Conservation (phyloP, 768 basidiomycete genomes). For the Harrya chromipes region DNA sequence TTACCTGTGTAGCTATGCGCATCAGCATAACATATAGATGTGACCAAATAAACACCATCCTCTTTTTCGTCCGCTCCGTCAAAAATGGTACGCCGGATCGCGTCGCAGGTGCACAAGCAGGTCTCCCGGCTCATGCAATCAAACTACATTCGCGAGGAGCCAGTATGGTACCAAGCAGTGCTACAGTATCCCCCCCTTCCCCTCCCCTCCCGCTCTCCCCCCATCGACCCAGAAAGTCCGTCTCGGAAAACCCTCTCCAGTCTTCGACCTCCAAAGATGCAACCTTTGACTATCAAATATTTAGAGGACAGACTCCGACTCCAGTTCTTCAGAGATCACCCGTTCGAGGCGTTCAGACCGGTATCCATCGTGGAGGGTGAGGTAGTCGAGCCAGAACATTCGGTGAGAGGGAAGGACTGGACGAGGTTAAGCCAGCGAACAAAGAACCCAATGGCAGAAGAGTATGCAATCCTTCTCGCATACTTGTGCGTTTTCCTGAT, state of each 20-base stretch:
- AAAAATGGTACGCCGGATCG: conserved; percentile 68
- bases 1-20: neutral
- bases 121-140: conserved; percentile 76
- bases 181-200: conserved; percentile 85
- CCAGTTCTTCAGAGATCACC: conserved; percentile 94
- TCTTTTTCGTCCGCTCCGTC: neutral
- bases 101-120: conserved; percentile 86
- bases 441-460: conserved; percentile 81
- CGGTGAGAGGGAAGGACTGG: conserved; percentile 65
- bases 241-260: conserved; percentile 16
- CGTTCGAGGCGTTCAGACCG: conserved; percentile 91
- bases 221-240: conserved; percentile 44
- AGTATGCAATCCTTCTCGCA: conserved; percentile 53
- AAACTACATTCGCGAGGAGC: conserved; percentile 58
- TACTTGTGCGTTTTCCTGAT: conserved; percentile 5
- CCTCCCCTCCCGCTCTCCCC: conserved; percentile 72
- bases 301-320: conserved; percentile 81
- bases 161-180: conserved; percentile 83
- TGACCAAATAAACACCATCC: neutral
- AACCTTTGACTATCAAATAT: conserved; percentile 65
- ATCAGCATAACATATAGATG: no score
- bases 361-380: conserved; percentile 71
- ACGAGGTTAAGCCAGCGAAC: conserved; percentile 76
- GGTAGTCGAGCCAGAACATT: conserved; percentile 52
- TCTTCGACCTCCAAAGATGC: conserved; percentile 38